Percentiles rank a stretch among this genome's conserved stretches.
Conservation (phyloP, 495 filamentous ascomycete species). For the Podospora tetraspora region DNA sequence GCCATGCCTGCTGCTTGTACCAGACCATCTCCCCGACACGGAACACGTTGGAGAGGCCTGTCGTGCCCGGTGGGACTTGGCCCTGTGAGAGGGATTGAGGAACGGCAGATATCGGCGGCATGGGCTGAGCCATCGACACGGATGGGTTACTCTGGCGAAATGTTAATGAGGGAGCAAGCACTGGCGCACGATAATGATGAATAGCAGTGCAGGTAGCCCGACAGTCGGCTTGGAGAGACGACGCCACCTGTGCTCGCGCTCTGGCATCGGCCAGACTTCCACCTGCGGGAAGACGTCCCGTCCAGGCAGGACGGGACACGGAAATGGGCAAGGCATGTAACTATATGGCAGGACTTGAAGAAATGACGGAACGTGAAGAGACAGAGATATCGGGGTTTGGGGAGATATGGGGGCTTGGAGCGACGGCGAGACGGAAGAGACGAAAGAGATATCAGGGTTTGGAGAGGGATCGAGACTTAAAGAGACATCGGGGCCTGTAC, state of each 20-base stretch:
- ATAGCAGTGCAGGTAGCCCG: too few relatives aligned
- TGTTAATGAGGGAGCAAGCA: not conserved
- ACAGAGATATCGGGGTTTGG: too few relatives aligned
- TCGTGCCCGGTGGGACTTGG: constrained; percentile 21
- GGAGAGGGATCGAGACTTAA: too few relatives aligned
- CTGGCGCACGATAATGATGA: too few relatives aligned
- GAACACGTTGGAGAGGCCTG: constrained; percentile 30
- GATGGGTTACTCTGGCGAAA: not conserved
- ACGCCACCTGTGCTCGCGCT: too few relatives aligned
- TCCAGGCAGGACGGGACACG: too few relatives aligned
- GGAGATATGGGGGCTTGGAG: not conserved
- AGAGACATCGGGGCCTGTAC: not conserved
- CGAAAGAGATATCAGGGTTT: too few relatives aligned
- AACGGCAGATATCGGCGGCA: not conserved
- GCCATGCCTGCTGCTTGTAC: constrained; percentile 37
- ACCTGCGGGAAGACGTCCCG: too few relatives aligned
- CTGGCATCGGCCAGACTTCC: too few relatives aligned
- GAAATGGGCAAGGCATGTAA: too few relatives aligned
- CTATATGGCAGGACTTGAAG: not conserved
- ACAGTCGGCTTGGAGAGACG: too few relatives aligned
- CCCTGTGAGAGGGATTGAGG: constrained; percentile 4
- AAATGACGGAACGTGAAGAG: not conserved
- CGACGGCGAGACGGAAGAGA: not conserved
- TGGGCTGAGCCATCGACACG: not conserved
- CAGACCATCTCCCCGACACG: constrained; percentile 41